Base-by-base conservation (phyloP, 2,329 filamentous ascomycete genomes). In the Cercospora berteroae region DNA sequence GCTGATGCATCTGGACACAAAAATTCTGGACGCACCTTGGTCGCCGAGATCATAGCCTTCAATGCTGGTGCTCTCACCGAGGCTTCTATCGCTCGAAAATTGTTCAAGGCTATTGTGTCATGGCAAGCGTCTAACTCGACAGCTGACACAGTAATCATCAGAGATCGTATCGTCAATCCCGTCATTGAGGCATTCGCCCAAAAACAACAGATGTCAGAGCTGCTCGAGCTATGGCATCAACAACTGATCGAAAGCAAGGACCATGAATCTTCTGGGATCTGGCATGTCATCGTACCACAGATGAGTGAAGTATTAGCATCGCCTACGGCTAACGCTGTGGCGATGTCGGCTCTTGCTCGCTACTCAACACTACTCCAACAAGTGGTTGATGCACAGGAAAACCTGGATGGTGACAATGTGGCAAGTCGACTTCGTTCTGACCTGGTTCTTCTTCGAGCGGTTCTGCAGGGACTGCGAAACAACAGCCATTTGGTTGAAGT, bases 31-130 rank as follows among this genome's bases (percentile, higher is more conserved):
- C 83, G 81, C 80, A 65, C 70, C 2, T 69, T 85, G 20, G 63
- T 85, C 20, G 77, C 79, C 12, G 78, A 79, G 31, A 73, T 83
- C n/a, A 74, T 85, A 18, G 73, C 77, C 23, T 79, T 83, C 60
- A 82, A 85, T 69, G 71, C 81, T 3, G 81, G 81, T 67, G 78
- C 83, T 5, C 84, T 85, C 68, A 75, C 83, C 8, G 70, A 70
- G 33, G 13, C 58, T 13, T 48, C n/a, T 13, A 25, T 70, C 16
- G 27, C 66, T 10, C 25, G 67, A 23, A 44, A 64, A 50, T 27
- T 71, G 10, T 68, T 71, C 42, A 42, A 36, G 13, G 52, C 33
- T 8, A 56, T 58, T 18, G 52, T 16, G 16, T 16, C 13, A 20
- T 39, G 52, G 25, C 29, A 44, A 25, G 20, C 36, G 25, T 42